Percentiles rank a stretch among this genome's conserved stretches.
These are phyloP conservation scores for Brassica balearica DNA, from an alignment of 441 rosid genomes.

Conservation along the genomic window DNA sequence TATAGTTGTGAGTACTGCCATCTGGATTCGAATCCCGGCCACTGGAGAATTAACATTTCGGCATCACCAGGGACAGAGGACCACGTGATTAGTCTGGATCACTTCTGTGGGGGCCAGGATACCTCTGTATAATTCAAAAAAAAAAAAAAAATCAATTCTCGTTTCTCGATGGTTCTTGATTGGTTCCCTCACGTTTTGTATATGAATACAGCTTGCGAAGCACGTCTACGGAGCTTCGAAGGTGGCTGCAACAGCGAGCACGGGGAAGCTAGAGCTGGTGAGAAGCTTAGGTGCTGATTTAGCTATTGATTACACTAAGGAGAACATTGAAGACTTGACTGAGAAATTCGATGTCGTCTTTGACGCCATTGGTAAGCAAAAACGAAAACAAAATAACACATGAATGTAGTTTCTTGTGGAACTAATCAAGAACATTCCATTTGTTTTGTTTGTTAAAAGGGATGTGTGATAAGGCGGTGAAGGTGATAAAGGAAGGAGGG, in stretches of 20 bases:
- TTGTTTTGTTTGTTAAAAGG: constrained; percentile 50
- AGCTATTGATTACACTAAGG: constrained; percentile 84
- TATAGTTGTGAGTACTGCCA: no score
- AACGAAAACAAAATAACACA: not conserved
- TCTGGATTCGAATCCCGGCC: no score
- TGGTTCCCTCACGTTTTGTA: not conserved
- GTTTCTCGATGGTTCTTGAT: constrained; percentile 1
- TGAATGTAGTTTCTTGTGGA: constrained; percentile 8
- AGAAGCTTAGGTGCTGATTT: constrained; percentile 86
- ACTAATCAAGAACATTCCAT: not conserved
- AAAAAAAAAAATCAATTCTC: not conserved
- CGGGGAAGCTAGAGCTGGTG: constrained; percentile 71
- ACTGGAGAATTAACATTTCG: no score
- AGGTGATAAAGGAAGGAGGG: constrained; percentile 86
- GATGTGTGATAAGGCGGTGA: constrained; percentile 86
- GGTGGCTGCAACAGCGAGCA: constrained; percentile 85
- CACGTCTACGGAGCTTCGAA: constrained; percentile 88
- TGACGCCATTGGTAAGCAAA: constrained; percentile 73
- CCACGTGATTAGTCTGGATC: no score
- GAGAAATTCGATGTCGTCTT: constrained; percentile 83
- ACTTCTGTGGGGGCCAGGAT: no score
- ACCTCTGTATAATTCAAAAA: no score
- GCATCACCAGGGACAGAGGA: no score
- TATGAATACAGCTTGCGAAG: constrained; percentile 69
- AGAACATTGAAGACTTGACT: constrained; percentile 75